phyloP scores from a whole-genome alignment of 331 rosid genomes.

The Spiraea crenata region DNA sequence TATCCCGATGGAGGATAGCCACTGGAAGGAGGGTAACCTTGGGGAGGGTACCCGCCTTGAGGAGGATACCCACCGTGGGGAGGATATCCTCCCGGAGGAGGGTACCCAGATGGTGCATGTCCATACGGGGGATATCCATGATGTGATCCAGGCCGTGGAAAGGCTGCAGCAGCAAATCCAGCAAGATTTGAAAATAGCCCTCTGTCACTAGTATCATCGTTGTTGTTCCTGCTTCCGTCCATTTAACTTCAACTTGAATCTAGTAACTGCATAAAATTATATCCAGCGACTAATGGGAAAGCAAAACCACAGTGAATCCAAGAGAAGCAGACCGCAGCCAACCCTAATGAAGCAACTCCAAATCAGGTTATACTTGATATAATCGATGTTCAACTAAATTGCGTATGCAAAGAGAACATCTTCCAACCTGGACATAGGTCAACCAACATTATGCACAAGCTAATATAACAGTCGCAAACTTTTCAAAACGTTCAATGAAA shows the following conservation, averaged over 20 bases:
- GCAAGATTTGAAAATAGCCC: constrained; percentile 51
- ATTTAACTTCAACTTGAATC: constrained; percentile 38
- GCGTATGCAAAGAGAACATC: not conserved
- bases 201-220: constrained; percentile 41
- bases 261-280: not conserved
- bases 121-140: constrained; percentile 16
- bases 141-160: constrained; percentile 15
- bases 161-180: constrained; percentile 43
- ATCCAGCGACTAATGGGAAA: not conserved
- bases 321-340: not conserved
- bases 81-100: constrained; percentile 33
- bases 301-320: not conserved
- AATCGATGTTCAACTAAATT: not conserved
- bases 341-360: not conserved
- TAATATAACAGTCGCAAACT: not conserved
- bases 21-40: constrained; percentile 29
- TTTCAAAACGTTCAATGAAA: not conserved
- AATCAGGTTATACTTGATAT: not conserved
- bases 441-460: too few relatives aligned
- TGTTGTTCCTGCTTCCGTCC: constrained; percentile 43
- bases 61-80: constrained; percentile 27
- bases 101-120: constrained; percentile 47
- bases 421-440: not conserved
- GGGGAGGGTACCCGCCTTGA: constrained; percentile 28
- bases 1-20: constrained; percentile 32